Evolutionary conservation across 2,329 filamentous ascomycete species (phyloP).

Genomic region (Setomelanomma holmii): DNA sequence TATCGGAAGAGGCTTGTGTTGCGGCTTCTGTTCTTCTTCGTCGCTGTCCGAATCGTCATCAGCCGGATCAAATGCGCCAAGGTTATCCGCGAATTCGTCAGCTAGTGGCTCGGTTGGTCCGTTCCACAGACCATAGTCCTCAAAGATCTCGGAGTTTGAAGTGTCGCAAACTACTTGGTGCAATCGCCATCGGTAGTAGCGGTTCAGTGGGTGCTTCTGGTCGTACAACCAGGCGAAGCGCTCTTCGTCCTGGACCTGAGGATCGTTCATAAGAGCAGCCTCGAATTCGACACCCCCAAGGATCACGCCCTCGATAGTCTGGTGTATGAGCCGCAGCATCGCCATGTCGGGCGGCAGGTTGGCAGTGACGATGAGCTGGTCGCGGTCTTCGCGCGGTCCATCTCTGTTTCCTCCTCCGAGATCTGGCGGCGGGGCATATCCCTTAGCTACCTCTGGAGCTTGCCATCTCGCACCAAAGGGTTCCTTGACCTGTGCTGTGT

Average conservation of each 20-base stretch:
- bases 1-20: slow-evolving; percentile 32
- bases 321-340: slow-evolving; percentile 84
- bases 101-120: slow-evolving; percentile 74
- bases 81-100: slow-evolving; percentile 78
- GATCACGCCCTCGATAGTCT: slow-evolving; percentile 80
- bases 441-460: slow-evolving; percentile 36
- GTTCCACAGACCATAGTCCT: slow-evolving; percentile 66
- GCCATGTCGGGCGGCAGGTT: slow-evolving; percentile 78
- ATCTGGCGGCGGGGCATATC: slow-evolving; percentile 37
- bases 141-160: slow-evolving; percentile 33
- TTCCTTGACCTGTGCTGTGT: slow-evolving; percentile 31
- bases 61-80: slow-evolving; percentile 77
- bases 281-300: slow-evolving; percentile 87
- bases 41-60: slow-evolving; percentile 63
- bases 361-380: slow-evolving; percentile 53
- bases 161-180: slow-evolving; percentile 80
- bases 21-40: slow-evolving; percentile 65
- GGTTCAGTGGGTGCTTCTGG: slow-evolving; percentile 71
- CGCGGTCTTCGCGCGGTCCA: slow-evolving; percentile 28
- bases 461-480: slow-evolving; percentile 43
- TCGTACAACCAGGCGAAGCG: slow-evolving; percentile 97
- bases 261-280: slow-evolving; percentile 85
- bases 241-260: slow-evolving; percentile 83
- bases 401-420: slow-evolving; percentile 33
- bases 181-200: slow-evolving; percentile 92